phyloP scores from a whole-genome alignment of 2,329 filamentous ascomycete genomes.

The Aschersonia sp. region DNA sequence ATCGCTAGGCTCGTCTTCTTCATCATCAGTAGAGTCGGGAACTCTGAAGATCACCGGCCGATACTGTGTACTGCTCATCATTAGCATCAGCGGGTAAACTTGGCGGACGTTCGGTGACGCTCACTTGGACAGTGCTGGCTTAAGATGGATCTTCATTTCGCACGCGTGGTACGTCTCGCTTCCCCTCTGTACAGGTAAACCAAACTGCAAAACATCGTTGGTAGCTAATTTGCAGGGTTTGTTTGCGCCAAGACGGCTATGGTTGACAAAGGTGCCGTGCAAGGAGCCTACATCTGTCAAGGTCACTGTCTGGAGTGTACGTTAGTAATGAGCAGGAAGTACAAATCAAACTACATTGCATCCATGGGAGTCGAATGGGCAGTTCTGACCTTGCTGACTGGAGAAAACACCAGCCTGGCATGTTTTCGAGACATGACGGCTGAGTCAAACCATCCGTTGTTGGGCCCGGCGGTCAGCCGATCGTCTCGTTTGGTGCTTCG shows the following conservation, averaged over 20 bases:
- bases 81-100: not conserved
- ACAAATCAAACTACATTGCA: not conserved
- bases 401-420: constrained; percentile 35
- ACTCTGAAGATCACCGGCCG: constrained; percentile 22
- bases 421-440: constrained; percentile 59
- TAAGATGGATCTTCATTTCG: constrained; percentile 17
- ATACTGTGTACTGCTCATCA: constrained; percentile 9
- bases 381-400: constrained; percentile 24
- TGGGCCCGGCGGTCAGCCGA: constrained; percentile 15
- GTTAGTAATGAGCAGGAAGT: constrained; percentile 7
- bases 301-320: constrained; percentile 21
- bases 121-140: constrained; percentile 13
- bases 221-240: constrained; percentile 7
- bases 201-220: constrained; percentile 21
- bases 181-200: constrained; percentile 19
- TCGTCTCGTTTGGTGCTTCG: constrained; percentile 27
- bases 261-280: constrained; percentile 36
- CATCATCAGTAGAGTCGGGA: constrained; percentile 26
- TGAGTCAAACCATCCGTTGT: constrained; percentile 56
- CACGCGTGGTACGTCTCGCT: constrained; percentile 21
- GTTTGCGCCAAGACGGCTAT: constrained; percentile 8
- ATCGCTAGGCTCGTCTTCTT: constrained; percentile 13
- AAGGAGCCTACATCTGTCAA: constrained; percentile 33
- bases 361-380: not conserved
- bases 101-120: not conserved